These are phyloP conservation scores for Pseudonitzschia multistriata DNA, from an alignment of 108 stramenopile species.

Conservation along the genomic window DNA sequence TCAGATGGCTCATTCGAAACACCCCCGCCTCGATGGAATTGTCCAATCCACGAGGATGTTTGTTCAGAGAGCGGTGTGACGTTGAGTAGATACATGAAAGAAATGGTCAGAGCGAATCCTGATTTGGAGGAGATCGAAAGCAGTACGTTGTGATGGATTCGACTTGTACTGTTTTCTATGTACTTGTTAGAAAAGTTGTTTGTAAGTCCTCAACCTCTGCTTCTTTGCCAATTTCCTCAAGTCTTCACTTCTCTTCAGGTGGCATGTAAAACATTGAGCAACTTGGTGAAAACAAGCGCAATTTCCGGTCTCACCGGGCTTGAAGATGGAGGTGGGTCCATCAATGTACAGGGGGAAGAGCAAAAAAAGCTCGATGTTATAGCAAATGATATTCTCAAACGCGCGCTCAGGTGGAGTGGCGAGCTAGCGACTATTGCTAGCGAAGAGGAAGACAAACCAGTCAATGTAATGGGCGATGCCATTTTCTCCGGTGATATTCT, in stretches of 20 bases:
- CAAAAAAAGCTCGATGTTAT: constrained; percentile 92
- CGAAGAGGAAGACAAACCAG: constrained; percentile 65
- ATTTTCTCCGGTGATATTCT: constrained; percentile 28
- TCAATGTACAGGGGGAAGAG: constrained; percentile 74
- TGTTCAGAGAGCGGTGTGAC: constrained; percentile 46
- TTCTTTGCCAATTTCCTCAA: constrained; percentile 5
- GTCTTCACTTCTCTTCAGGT: constrained; percentile 66
- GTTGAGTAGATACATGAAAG: constrained; percentile 44
- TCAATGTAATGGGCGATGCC: constrained; percentile 30
- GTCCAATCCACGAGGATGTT: constrained; percentile 37
- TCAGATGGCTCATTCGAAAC: constrained; percentile 10
- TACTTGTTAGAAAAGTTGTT: background rate
- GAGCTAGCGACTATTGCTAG: constrained; percentile 48
- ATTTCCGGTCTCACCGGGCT: constrained; percentile 33
- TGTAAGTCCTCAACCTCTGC: background rate
- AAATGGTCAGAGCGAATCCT: constrained; percentile 36
- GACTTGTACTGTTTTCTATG: background rate
- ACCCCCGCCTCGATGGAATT: constrained; percentile 15
- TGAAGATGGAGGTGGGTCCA: constrained; percentile 50
- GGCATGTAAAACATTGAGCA: constrained; percentile 89
- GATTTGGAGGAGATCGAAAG: constrained; percentile 57
- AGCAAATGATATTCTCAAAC: constrained; percentile 87
- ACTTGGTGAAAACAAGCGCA: constrained; percentile 45
- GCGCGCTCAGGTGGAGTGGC: constrained; percentile 75
- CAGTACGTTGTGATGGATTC: constrained; percentile 3